Percentiles rank a stretch among this genome's conserved stretches.
These are phyloP conservation scores for Populus hybrid DNA, from an alignment of 441 rosid species.

Conservation along the genomic window DNA sequence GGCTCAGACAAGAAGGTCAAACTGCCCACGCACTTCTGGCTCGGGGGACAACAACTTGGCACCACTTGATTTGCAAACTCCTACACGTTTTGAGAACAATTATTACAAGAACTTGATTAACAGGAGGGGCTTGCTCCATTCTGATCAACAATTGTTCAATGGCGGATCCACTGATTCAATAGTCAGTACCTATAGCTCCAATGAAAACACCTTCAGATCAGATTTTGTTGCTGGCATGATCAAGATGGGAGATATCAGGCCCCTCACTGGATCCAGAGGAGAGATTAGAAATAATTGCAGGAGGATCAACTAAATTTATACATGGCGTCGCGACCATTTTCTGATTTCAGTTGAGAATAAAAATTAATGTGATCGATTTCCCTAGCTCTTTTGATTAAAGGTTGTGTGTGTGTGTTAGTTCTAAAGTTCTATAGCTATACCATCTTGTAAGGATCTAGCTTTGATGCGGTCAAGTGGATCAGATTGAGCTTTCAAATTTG, in stretches of 20 bases:
- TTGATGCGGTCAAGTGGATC: too few relatives aligned
- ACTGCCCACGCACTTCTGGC: conserved; percentile 54
- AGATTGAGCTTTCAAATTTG: too few relatives aligned
- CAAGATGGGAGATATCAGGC: conserved; percentile 84
- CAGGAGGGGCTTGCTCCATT: conserved; percentile 68
- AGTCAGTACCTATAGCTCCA: conserved; percentile 47
- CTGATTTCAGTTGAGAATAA: background rate
- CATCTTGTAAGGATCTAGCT: too few relatives aligned
- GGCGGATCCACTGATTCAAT: conserved; percentile 73
- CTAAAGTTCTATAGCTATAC: background rate
- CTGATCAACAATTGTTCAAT: conserved; percentile 69
- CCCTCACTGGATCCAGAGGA: conserved; percentile 74
- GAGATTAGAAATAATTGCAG: conserved; percentile 78
- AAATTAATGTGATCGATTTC: too few relatives aligned
- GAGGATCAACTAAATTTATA: conserved; percentile 20
- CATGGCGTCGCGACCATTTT: background rate
- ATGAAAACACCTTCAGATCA: conserved; percentile 41
- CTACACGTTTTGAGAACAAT: conserved; percentile 59
- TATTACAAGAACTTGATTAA: conserved; percentile 66
- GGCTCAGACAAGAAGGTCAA: conserved; percentile 42
- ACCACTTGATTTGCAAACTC: conserved; percentile 66
- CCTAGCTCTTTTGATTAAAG: background rate
- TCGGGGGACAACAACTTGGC: conserved; percentile 73
- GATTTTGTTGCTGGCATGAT: conserved; percentile 72
- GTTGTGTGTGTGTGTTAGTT: background rate